A percentile compares a stretch with the other conserved stretches of the same genome.
Conservation (phyloP, 768 basidiomycete species). For the Xerocomus potaroensis region DNA sequence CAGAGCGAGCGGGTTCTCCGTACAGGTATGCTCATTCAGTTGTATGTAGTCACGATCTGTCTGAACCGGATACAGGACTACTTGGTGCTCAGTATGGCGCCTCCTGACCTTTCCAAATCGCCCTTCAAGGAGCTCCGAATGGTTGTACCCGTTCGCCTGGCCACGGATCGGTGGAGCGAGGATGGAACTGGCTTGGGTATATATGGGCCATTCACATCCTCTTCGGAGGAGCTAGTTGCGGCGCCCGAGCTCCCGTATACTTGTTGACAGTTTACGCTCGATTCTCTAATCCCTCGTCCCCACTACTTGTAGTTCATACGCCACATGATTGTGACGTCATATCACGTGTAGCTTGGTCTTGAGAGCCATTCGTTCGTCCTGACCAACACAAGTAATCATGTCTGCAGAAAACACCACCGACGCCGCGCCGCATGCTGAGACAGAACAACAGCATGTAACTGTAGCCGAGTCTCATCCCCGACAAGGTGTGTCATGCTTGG, state of each 20-base stretch:
- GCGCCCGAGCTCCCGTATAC: constrained; percentile 10
- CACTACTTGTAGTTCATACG: too few species aligned
- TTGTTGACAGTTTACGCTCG: neutral
- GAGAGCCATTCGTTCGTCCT: neutral
- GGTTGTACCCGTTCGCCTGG: constrained; percentile 58
- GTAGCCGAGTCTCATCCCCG: constrained; percentile 29
- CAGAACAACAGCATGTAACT: constrained; percentile 13
- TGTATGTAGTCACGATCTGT: neutral
- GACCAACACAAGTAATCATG: neutral
- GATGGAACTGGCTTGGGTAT: constrained; percentile 25
- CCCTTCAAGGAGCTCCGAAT: constrained; percentile 58
- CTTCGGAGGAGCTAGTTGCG: constrained; percentile 24
- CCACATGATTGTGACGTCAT: constrained; percentile 25
- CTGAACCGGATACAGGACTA: constrained; percentile 48
- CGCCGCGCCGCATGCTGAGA: neutral
- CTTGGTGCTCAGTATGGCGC: constrained; percentile 56
- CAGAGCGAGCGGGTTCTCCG: constrained; percentile 56
- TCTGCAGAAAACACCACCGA: neutral
- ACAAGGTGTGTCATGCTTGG: constrained; percentile 37
- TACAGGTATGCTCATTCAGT: constrained; percentile 44
- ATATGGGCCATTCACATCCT: constrained; percentile 12
- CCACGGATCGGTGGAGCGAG: constrained; percentile 56
- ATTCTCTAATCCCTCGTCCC: neutral
- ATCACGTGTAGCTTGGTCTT: constrained; percentile 17
- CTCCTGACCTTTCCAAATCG: constrained; percentile 50